Evolutionary conservation across 805 yeast species (phyloP), one percentile per base, ranked within the genome.

Genomic region (Lipomyces yamadae): DNA sequence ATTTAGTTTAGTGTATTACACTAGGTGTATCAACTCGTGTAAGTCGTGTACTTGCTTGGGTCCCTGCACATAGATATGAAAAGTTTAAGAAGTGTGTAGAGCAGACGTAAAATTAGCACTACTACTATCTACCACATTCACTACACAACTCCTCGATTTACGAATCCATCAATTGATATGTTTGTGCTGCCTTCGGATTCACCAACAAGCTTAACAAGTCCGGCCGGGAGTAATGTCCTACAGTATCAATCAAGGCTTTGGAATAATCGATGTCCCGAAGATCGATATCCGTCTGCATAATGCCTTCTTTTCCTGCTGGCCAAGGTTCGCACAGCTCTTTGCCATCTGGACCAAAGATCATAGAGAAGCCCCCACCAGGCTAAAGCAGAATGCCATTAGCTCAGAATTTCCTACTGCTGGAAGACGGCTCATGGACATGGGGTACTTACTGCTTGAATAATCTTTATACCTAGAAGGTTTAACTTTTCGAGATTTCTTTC

Each of bases 281-380:
- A 39, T 39, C 45, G n/a, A 39, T 39, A 39, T 39, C 45, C 45
- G 45, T 5, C 45, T 39, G 45, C 45, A 39, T 39, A 6, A 39
- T 39, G 45, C 45, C 45, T 39, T 39, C 45, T 39, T 39, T 39
- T 39, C 45, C 45, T 39, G 45, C 45, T 39, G 45, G 45, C 45
- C 45, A 39, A 39, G 45, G 45, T 39, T 39, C 45, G 45, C 45
- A 39, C n/a, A 39, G 45, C 45, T 2, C 13, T 39, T 39, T 39
- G 45, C 45, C 45, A 39, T 39, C 45, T 39, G 45, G 45, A 39
- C 45, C 45, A 39, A 39, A 39, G 45, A 39, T 39, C 45, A 39
- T 39, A 39, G 45, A 39, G 45, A 39, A 39, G 13, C 45, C 45
- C 45, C 45, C 45, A 39, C 45, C 45, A 5, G 45, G 45, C 45